Conservation (phyloP, 805 yeast species). For the Cyberlindnera bimundalis region DNA sequence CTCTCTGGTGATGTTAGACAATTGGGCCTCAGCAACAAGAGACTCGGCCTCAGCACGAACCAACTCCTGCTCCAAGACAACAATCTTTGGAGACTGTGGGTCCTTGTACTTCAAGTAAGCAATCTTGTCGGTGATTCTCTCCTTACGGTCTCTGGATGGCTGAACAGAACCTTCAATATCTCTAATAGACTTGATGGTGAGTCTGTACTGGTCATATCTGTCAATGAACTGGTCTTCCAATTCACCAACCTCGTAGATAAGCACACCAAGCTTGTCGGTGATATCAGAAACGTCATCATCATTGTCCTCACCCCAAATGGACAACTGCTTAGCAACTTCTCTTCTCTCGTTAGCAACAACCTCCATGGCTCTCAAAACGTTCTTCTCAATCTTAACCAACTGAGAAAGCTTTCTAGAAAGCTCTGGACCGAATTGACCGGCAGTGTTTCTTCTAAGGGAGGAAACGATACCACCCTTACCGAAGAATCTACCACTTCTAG, state of each 20-base stretch:
- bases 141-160: slow-evolving; percentile 84
- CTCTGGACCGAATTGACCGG: slow-evolving; percentile 81
- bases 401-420: slow-evolving; percentile 69
- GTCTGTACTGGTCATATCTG: slow-evolving; percentile 81
- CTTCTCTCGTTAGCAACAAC: slow-evolving; percentile 73
- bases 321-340: slow-evolving; percentile 77
- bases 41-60: slow-evolving; percentile 93
- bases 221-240: slow-evolving; percentile 85
- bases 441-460: slow-evolving; percentile 64
- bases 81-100: slow-evolving; percentile 76
- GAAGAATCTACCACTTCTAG: slow-evolving; percentile 80
- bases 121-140: slow-evolving; percentile 79
- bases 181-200: slow-evolving; percentile 75
- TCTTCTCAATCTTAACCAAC: slow-evolving; percentile 77
- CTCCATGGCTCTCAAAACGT: slow-evolving; percentile 75
- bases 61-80: slow-evolving; percentile 80
- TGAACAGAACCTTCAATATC: slow-evolving; percentile 86
- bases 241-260: slow-evolving; percentile 80
- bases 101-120: slow-evolving; percentile 82
- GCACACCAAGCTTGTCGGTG: slow-evolving; percentile 82
- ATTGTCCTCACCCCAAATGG: slow-evolving; percentile 83
- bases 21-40: slow-evolving; percentile 87
- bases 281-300: slow-evolving; percentile 85
- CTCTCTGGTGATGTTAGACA: slow-evolving; percentile 84
- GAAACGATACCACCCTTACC: slow-evolving; percentile 69